phyloP scores from a whole-genome alignment of 2,329 filamentous ascomycete genomes.

The Tympanopsis confertula region DNA sequence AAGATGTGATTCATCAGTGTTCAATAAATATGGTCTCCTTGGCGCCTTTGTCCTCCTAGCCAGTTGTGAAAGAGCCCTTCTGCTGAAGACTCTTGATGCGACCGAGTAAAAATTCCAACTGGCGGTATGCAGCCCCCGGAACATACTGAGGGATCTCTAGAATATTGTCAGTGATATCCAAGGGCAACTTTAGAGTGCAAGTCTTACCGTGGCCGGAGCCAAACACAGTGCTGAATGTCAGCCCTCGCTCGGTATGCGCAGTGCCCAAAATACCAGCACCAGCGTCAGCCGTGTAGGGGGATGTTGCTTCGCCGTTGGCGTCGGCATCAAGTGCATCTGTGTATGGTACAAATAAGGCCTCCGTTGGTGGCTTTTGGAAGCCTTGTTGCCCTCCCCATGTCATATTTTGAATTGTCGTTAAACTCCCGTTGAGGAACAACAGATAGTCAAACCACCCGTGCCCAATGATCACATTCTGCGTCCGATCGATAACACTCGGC shows the following conservation, averaged over 20 bases:
- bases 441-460: not conserved
- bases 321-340: not conserved
- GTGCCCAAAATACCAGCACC: not conserved
- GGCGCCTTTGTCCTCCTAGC: too few species aligned
- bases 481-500: not conserved
- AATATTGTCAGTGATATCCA: too few species aligned
- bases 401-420: not conserved
- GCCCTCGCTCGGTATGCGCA: not conserved
- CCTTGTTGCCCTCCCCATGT: not conserved
- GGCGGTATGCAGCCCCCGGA: not conserved
- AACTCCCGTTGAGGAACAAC: not conserved
- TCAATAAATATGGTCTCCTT: too few species aligned
- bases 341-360: not conserved
- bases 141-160: not conserved
- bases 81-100: not conserved
- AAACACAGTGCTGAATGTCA: too few species aligned
- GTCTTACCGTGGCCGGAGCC: too few species aligned
- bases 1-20: too few species aligned
- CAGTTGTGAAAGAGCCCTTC: not conserved
- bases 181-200: too few species aligned
- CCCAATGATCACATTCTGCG: not conserved
- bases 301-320: too few species aligned
- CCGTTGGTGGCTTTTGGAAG: not conserved
- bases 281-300: too few species aligned
- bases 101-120: not conserved